Percentiles rank a stretch among this genome's conserved stretches.
Evolutionary conservation across 108 stramenopile genomes (phyloP).

Genomic region (Conticribra weissflogii): DNA sequence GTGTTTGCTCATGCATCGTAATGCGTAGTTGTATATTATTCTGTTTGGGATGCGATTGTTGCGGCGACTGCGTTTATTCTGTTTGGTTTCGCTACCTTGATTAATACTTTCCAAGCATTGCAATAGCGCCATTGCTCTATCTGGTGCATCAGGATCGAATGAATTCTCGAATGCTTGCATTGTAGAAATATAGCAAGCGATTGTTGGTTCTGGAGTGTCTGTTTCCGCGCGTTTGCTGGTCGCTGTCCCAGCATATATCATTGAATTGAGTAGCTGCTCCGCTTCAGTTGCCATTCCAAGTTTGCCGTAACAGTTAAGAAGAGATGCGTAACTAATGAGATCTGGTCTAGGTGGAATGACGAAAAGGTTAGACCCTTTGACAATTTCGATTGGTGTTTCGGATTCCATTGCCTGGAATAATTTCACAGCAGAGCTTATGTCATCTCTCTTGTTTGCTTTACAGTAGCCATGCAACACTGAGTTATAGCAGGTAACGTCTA

Average conservation of each 20-base stretch:
- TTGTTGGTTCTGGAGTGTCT: constrained; percentile 7
- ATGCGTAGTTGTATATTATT: constrained; percentile 23
- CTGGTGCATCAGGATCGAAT: constrained; percentile 24
- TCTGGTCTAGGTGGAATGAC: constrained; percentile 35
- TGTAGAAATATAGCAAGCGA: constrained; percentile 28
- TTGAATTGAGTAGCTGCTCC: constrained; percentile 16
- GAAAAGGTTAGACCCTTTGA: not conserved
- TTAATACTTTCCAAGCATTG: constrained; percentile 15
- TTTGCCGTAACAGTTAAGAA: constrained; percentile 37
- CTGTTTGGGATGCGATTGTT: constrained; percentile 17
- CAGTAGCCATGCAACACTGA: constrained; percentile 32
- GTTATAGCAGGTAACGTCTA: constrained; percentile 43
- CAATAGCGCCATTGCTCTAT: constrained; percentile 28
- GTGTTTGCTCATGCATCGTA: constrained; percentile 38
- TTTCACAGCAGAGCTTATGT: not conserved
- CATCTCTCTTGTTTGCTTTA: constrained; percentile 13
- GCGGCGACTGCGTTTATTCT: not conserved
- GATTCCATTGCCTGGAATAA: constrained; percentile 7
- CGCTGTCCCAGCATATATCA: not conserved
- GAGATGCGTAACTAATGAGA: constrained; percentile 28
- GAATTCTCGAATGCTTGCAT: constrained; percentile 42
- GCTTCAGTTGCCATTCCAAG: constrained; percentile 19
- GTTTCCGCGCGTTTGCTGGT: not conserved
- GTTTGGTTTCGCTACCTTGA: not conserved
- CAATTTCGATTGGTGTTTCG: not conserved